Conservation (phyloP, 371 early-diverging fungal genomes). For the Haplosporangium sp. region DNA sequence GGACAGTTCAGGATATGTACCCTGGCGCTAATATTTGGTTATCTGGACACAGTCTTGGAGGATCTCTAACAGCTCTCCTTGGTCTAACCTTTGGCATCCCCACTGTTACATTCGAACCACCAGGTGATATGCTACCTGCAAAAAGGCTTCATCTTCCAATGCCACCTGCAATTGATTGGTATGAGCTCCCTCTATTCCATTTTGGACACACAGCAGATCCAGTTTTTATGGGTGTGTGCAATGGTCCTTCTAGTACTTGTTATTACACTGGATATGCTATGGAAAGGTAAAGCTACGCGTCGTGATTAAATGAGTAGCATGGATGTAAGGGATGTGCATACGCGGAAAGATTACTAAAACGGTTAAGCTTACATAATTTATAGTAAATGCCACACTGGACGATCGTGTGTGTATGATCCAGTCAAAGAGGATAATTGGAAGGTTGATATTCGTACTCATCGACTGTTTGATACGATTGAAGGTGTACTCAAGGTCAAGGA, state of each 20-base stretch:
- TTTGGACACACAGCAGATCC: slow-evolving; percentile 95
- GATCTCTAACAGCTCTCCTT: slow-evolving; percentile 84
- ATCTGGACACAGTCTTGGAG: slow-evolving; percentile 96
- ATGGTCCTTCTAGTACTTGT: slow-evolving; percentile 78
- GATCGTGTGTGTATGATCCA: slow-evolving; percentile 74
- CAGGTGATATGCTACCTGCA: slow-evolving; percentile 89
- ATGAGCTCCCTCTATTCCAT: slow-evolving; percentile 87
- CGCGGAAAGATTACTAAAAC: slow-evolving; percentile 56
- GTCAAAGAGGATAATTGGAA: slow-evolving; percentile 75
- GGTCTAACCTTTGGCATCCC: slow-evolving; percentile 90
- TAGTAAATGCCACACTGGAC: slow-evolving; percentile 68
- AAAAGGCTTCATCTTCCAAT: slow-evolving; percentile 81
- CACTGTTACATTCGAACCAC: slow-evolving; percentile 87
- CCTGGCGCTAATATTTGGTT: slow-evolving; percentile 82
- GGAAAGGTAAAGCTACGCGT: slow-evolving; percentile 64
- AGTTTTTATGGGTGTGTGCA: slow-evolving; percentile 90
- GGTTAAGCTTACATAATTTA: slow-evolving; percentile 11
- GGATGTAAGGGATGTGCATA: neutral
- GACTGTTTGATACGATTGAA: slow-evolving; percentile 86
- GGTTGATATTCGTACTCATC: slow-evolving; percentile 81
- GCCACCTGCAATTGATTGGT: slow-evolving; percentile 61
- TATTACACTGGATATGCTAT: slow-evolving; percentile 93
- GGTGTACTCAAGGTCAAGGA: slow-evolving; percentile 69
- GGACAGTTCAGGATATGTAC: slow-evolving; percentile 70
- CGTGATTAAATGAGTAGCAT: too few relatives aligned